Evolutionary conservation across 1,139 yeast species (phyloP), one percentile per base, ranked within the genome.

Genomic region (Sugiyamaella pinicola): DNA sequence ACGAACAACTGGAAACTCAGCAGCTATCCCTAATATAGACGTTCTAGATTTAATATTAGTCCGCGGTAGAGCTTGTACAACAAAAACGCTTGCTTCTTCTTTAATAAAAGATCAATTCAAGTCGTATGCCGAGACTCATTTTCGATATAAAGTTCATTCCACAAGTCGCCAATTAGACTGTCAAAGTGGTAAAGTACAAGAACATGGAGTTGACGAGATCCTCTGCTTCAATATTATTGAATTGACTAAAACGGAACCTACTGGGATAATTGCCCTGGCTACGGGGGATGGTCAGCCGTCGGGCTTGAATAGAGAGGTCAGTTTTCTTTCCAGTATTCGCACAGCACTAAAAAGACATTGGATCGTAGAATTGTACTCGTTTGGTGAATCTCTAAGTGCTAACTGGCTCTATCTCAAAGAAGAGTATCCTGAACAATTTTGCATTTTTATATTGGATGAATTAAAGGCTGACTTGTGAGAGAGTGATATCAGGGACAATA

Each of bases 261-360:
- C 28, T 19, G 60, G 60, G 4, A 54, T 56, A 4, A 48, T 62
- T 9, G 62, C 57, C 1, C 54, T 62, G 29, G 63, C 62, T 5
- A 61, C 65, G 1, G 65, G 65, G 1, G 65, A 62, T 50, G 65
- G 65, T 4, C 58, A 60, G 38, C 59, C 62, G n/a, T 47, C 60
- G 4, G 43, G 51, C 5, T 31, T 55, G 18, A 51, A 56, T 29
- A 39, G 31, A 0, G 48, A 45, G 2, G 37, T 53, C 9, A 62
- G 64, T 8, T 62, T 62, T 46, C 52, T 46, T 18, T 39, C 51
- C 10, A 54, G 57, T 10, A 54, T 58, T 10, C 50, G 53, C 15
- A 46, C 46, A 18, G 64, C 65, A 2, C 48, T 61, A 17, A 43
- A 41, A 2, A 29, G 34, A 10, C 63, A 61, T 15, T 62, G 65